phyloP scores from a whole-genome alignment of 768 basidiomycete species.

The Tricholoma matsutake region DNA sequence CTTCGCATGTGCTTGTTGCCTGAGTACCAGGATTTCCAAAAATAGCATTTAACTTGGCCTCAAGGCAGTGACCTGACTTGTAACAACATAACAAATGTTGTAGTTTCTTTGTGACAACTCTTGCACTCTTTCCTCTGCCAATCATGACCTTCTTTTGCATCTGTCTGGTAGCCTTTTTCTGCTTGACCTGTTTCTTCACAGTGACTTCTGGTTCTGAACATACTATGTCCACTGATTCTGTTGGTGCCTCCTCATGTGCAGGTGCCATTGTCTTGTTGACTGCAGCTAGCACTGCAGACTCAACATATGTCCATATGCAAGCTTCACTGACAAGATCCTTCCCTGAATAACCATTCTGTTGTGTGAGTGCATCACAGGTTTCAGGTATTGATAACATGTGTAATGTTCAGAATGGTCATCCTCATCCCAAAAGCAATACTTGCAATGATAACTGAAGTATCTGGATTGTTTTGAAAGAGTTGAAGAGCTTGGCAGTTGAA shows the following conservation, averaged over 20 bases:
- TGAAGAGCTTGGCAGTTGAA: constrained; percentile 2
- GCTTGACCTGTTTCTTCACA: background rate
- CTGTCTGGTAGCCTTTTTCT: background rate
- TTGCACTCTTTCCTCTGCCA: background rate
- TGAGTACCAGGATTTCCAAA: constrained; percentile 1
- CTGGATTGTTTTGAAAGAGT: constrained; percentile 2
- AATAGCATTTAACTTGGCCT: background rate
- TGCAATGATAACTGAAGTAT: constrained; percentile 1
- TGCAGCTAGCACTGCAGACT: background rate
- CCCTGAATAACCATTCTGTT: constrained; percentile 8
- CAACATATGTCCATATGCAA: constrained; percentile 3
- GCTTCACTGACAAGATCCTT: constrained; percentile 4
- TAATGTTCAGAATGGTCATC: constrained; percentile 7
- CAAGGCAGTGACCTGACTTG: constrained; percentile 1
- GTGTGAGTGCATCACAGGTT: constrained; percentile 2
- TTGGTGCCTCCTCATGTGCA: too few species aligned
- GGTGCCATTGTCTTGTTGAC: background rate
- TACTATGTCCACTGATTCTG: background rate
- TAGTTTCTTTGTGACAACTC: background rate
- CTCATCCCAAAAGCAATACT: constrained; percentile 8
- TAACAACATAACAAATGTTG: background rate
- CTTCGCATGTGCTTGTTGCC: background rate
- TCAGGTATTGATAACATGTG: constrained; percentile 6
- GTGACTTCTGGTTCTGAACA: background rate
- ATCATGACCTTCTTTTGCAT: background rate